A percentile compares a stretch with the other conserved stretches of the same genome.
Evolutionary conservation across 2,329 filamentous ascomycete genomes (phyloP).

Genomic region (Beauveria brongniartii): DNA sequence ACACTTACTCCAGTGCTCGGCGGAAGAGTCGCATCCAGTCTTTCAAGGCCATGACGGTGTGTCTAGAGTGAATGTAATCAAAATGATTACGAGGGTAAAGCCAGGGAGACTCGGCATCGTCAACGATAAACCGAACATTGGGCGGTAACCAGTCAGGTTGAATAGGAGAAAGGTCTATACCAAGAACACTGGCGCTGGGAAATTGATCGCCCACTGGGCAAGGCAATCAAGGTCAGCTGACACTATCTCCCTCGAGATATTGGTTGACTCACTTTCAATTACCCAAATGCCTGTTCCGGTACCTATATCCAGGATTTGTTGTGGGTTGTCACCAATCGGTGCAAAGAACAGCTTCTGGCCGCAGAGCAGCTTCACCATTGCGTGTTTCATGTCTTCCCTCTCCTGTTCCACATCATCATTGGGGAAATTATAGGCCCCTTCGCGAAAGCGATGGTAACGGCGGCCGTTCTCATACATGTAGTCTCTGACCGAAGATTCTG

Average conservation of each 20-base stretch:
- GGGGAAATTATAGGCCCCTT: constrained; percentile 49
- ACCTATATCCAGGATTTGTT: constrained; percentile 48
- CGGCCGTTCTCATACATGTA: constrained; percentile 51
- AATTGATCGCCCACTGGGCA: constrained; percentile 37
- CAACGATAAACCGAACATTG: constrained; percentile 48
- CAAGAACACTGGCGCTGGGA: constrained; percentile 34
- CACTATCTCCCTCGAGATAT: not conserved
- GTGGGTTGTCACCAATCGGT: constrained; percentile 37
- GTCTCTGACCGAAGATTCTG: constrained; percentile 35
- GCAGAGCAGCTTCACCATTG: constrained; percentile 41
- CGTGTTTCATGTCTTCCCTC: constrained; percentile 49
- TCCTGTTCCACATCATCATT: constrained; percentile 55
- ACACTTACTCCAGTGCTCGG: constrained; percentile 36
- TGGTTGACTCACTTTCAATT: constrained; percentile 36
- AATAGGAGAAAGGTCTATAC: constrained; percentile 40
- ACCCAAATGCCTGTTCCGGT: constrained; percentile 54
- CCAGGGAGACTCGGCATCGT: constrained; percentile 51
- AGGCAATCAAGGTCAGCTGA: constrained; percentile 11
- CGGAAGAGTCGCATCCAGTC: constrained; percentile 45
- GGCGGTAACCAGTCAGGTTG: constrained; percentile 45
- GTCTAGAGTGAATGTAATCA: constrained; percentile 53
- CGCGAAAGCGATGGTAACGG: constrained; percentile 47
- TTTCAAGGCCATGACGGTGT: constrained; percentile 47
- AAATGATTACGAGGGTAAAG: constrained; percentile 45
- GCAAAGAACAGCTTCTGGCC: constrained; percentile 43